A percentile compares a stretch with the other conserved stretches of the same genome.
These are phyloP conservation scores for Penicillium occitanis DNA, from an alignment of 2,329 filamentous ascomycete genomes.

Conservation along the genomic window DNA sequence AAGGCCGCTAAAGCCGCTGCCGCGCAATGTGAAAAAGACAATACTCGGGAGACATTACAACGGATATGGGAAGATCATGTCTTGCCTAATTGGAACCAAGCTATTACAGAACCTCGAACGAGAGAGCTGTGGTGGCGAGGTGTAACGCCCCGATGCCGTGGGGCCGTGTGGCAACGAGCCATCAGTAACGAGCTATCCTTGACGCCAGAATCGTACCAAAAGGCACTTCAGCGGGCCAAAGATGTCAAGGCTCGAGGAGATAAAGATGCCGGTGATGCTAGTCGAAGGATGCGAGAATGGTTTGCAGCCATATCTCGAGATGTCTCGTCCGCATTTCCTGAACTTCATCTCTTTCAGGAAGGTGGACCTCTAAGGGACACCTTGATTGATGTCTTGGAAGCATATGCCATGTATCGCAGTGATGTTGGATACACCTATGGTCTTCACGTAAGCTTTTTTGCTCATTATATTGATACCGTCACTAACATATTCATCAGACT, in stretches of 20 bases:
- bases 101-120: constrained; percentile 55
- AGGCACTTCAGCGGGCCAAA: constrained; percentile 58
- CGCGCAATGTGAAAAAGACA: constrained; percentile 50
- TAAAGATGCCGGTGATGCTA: constrained; percentile 43
- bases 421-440: constrained; percentile 62
- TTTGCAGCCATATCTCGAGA: constrained; percentile 56
- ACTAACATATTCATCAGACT: constrained; percentile 34
- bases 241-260: constrained; percentile 47
- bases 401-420: constrained; percentile 63
- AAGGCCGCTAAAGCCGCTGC: constrained; percentile 50
- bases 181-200: constrained; percentile 62
- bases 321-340: constrained; percentile 56
- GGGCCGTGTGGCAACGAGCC: constrained; percentile 59
- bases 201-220: constrained; percentile 55
- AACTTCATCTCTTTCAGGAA: constrained; percentile 58
- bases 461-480: constrained; percentile 4
- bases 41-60: constrained; percentile 54
- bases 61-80: constrained; percentile 64
- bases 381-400: constrained; percentile 59
- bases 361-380: constrained; percentile 56
- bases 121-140: constrained; percentile 66
- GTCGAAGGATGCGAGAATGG: constrained; percentile 51
- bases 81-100: constrained; percentile 59
- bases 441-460: constrained; percentile 51
- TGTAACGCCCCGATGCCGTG: constrained; percentile 57